Evolutionary conservation across 768 basidiomycete genomes (phyloP).

Genomic region (Boletus sp.): DNA sequence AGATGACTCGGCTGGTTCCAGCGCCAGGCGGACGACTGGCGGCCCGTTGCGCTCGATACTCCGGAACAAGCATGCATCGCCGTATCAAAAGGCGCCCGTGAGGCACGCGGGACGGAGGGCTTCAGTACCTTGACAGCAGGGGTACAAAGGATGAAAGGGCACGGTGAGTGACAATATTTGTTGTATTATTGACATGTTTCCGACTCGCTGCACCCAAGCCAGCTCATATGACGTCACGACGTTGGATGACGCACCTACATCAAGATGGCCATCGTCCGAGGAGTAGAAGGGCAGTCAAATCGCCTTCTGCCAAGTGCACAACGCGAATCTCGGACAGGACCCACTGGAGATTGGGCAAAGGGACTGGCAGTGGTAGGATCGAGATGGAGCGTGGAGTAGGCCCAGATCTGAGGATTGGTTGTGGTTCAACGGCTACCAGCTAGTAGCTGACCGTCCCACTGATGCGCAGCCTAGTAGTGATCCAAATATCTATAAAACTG

Average conservation of each 20-base stretch:
- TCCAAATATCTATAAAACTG: too few species aligned
- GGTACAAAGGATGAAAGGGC: not conserved
- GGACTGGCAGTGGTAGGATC: not conserved
- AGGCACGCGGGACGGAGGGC: not conserved
- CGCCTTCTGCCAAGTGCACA: not conserved
- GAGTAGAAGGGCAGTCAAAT: not conserved
- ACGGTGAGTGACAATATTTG: not conserved
- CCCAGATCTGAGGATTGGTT: too few species aligned
- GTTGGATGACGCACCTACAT: not conserved
- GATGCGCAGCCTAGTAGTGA: too few species aligned
- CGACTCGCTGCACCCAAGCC: not conserved
- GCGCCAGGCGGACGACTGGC: not conserved
- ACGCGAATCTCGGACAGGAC: not conserved
- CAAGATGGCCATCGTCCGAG: not conserved
- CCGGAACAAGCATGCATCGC: slow-evolving; percentile 9
- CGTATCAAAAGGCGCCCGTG: slow-evolving; percentile 6
- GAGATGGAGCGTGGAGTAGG: not conserved
- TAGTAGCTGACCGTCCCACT: too few species aligned
- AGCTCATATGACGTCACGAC: not conserved
- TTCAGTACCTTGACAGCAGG: slow-evolving; percentile 1
- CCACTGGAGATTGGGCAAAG: not conserved
- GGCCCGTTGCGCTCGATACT: slow-evolving; percentile 15
- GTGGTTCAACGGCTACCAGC: too few species aligned
- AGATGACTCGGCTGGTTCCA: not conserved
- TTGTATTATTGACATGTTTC: not conserved